Evolutionary conservation across 306 rosid genomes (phyloP).

Genomic region (Rosa persica): DNA sequence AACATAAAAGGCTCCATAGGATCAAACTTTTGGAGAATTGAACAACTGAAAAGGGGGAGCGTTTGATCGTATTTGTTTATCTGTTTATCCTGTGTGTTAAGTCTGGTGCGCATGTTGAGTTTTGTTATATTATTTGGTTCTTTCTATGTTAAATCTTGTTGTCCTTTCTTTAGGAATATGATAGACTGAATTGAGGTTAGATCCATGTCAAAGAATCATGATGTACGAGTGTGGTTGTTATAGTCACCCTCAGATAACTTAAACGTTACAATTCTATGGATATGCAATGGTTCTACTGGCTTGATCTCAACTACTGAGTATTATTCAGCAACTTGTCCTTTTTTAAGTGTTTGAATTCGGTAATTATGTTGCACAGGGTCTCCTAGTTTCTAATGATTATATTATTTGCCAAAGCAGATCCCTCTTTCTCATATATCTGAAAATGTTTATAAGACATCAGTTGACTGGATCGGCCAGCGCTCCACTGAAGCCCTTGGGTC

Average conservation of each 20-base stretch:
- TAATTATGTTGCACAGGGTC: neutral
- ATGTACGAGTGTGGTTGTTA: too few species aligned
- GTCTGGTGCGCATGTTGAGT: too few species aligned
- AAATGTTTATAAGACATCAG: slow-evolving; percentile 52
- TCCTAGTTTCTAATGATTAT: neutral
- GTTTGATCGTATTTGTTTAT: neutral
- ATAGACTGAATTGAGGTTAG: neutral
- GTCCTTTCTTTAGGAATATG: neutral
- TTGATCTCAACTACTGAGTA: neutral
- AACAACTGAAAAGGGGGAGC: neutral
- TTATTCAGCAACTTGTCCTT: neutral
- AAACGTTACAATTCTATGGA: too few species aligned
- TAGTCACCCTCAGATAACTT: too few species aligned
- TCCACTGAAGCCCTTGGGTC: slow-evolving; percentile 60
- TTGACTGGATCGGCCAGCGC: slow-evolving; percentile 60
- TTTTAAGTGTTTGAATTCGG: neutral
- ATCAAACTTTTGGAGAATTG: neutral
- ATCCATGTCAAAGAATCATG: neutral
- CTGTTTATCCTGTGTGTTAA: too few species aligned
- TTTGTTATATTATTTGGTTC: neutral
- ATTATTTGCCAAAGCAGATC: slow-evolving; percentile 39
- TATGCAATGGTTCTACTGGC: neutral
- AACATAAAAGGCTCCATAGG: neutral
- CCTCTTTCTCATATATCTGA: slow-evolving; percentile 66
- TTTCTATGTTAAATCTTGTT: too few species aligned